Base-by-base conservation (phyloP, 2,329 filamentous ascomycete genomes). In the Trichophyton simii region DNA sequence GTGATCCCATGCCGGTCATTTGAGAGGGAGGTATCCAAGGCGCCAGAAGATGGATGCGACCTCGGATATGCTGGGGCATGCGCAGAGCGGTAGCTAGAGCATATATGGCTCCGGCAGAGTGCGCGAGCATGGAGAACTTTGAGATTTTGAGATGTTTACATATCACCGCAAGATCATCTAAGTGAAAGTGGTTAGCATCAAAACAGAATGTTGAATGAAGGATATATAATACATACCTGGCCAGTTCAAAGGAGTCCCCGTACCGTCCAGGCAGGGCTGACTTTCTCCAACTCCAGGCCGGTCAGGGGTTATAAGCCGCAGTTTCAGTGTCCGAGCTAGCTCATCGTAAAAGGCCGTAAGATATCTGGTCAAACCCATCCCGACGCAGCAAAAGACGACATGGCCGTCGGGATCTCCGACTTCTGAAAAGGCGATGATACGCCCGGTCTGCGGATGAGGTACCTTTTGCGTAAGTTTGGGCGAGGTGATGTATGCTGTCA, bases 321-420 rank as follows among this genome's bases (percentile, higher is more conserved):
- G 76, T 72, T 90, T 94, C 63, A 99, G 77, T 0, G 91, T 95
- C 69, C 89, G 77, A 1, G 94, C 94, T 60, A 99, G 79, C 72
- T 99, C 94, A 72, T 99, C 94, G 71, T 97, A 99, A 72, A 99
- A 99, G 0, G 91, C 91, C 63, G 90, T 96, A 63, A 99, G 88
- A 71, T 94, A 99, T 73, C 94, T 84, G 9, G 94, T 99, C 68
- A 99, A 75, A 0, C 94, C 94, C 94, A 99, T 99, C 20, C 94
- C 94, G 2, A 99, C 91, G 69, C 94, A 99, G 71, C 94, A 95
- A 67, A 99, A 91, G 1, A 99, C 89, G 2, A 91, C 92, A 66
- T 87, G 92, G 1, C 94, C 94, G 50, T 92, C 84, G 0, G 91
- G 86, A 72, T 97, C 91, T 13, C 94, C 94, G 2, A 99, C 94